phyloP scores from a whole-genome alignment of 257 asterid genomes.

The Thymus mandschuricus region DNA sequence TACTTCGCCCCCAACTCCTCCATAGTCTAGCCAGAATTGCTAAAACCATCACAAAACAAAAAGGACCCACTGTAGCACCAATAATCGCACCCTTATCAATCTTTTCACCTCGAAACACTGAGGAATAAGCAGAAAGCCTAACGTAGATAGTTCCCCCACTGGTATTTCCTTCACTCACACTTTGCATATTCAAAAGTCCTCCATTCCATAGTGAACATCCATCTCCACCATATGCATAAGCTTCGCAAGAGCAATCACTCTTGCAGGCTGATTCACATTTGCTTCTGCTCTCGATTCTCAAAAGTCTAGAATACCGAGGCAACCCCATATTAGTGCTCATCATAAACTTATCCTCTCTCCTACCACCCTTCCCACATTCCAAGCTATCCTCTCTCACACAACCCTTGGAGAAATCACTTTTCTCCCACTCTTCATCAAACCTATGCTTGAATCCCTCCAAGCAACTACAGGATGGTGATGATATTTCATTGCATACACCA shows the following conservation, averaged over 20 bases:
- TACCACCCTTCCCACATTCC: constrained; percentile 39
- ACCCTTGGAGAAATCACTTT: constrained; percentile 53
- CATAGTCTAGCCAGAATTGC: constrained; percentile 25
- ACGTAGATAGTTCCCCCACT: constrained; percentile 38
- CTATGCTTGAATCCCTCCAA: constrained; percentile 47
- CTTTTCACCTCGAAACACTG: constrained; percentile 35
- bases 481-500: constrained; percentile 41
- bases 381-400: constrained; percentile 43
- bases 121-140: constrained; percentile 42
- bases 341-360: constrained; percentile 41
- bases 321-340: constrained; percentile 16
- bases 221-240: constrained; percentile 41
- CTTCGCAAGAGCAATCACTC: constrained; percentile 50
- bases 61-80: constrained; percentile 42
- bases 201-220: constrained; percentile 46
- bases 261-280: constrained; percentile 47
- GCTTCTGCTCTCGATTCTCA: constrained; percentile 18
- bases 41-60: constrained; percentile 33
- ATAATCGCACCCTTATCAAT: constrained; percentile 22
- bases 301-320: constrained; percentile 29
- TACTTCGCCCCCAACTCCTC: constrained; percentile 24
- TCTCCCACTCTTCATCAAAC: constrained; percentile 46
- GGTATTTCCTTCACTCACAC: constrained; percentile 39
- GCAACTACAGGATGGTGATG: constrained; percentile 47
- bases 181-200: constrained; percentile 40